A percentile compares a stretch with the other conserved stretches of the same genome.
These are phyloP conservation scores for Torulaspora franciscae DNA, from an alignment of 805 yeast genomes.

Conservation along the genomic window DNA sequence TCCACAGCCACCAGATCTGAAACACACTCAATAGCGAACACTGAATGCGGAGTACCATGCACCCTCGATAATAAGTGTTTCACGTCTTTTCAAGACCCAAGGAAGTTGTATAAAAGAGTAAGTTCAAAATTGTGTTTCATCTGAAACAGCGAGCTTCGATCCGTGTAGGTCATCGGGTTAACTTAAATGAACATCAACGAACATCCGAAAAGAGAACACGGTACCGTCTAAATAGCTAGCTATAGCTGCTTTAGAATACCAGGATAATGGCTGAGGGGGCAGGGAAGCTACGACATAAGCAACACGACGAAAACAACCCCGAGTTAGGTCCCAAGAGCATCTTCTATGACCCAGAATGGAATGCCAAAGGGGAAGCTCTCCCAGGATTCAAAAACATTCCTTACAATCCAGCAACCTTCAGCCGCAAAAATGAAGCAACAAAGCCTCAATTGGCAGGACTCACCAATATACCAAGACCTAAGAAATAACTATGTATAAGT, in stretches of 20 bases:
- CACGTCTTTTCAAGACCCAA: too few relatives aligned
- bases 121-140: too few relatives aligned
- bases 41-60: too few relatives aligned
- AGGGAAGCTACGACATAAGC: background rate
- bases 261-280: background rate
- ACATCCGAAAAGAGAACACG: too few relatives aligned
- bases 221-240: background rate
- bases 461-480: conserved; percentile 15
- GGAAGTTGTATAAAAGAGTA: too few relatives aligned
- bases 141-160: too few relatives aligned
- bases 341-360: conserved; percentile 63
- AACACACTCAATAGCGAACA: too few relatives aligned
- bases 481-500: background rate
- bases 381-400: conserved; percentile 27
- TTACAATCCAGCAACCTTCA: conserved; percentile 30
- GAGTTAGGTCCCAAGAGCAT: conserved; percentile 47
- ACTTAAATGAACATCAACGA: background rate
- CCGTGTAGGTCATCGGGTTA: background rate
- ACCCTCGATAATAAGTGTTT: too few relatives aligned
- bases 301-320: background rate
- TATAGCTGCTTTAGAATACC: background rate
- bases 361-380: conserved; percentile 56
- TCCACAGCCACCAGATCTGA: too few relatives aligned
- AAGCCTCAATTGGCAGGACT: conserved; percentile 18
- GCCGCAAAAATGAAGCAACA: conserved; percentile 23